Conservation (phyloP, 306 rosid genomes). For the Psophocarpus tetragonolobus region DNA sequence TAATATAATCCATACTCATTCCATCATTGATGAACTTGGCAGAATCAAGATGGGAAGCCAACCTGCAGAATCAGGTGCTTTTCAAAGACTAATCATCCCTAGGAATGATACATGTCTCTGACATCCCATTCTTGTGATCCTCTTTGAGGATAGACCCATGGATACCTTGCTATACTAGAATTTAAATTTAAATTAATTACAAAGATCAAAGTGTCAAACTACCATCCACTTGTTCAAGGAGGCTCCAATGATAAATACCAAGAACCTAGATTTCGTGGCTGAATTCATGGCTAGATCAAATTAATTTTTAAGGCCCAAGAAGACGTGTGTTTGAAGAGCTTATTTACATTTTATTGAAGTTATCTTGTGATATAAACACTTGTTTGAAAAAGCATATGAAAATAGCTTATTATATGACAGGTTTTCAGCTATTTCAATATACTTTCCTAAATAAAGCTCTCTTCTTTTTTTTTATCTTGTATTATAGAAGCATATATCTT, state of each 20-base stretch:
- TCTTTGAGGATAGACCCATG: not conserved
- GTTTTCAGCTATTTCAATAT: not conserved
- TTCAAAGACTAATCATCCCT: not conserved
- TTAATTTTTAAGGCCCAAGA: not conserved
- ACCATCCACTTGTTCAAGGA: not conserved
- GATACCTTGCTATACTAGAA: not conserved
- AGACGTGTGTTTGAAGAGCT: not conserved
- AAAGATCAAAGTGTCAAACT: not conserved
- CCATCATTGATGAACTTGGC: not conserved
- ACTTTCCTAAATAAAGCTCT: not conserved
- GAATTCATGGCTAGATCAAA: not conserved
- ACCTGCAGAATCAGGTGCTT: not conserved
- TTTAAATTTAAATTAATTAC: slow-evolving; percentile 5
- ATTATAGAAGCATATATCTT: not conserved
- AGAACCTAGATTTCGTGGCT: not conserved
- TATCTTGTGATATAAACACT: not conserved
- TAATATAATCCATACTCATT: not conserved
- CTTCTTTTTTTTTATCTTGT: not conserved
- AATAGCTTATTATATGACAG: not conserved
- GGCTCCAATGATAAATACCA: not conserved
- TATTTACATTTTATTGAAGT: not conserved
- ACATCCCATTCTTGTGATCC: not conserved
- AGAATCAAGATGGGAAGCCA: not conserved
- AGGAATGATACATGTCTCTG: not conserved
- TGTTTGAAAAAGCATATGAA: not conserved